Conservation (phyloP, 1,284 basidiomycete species). For the Xerocomus amazonicus region DNA sequence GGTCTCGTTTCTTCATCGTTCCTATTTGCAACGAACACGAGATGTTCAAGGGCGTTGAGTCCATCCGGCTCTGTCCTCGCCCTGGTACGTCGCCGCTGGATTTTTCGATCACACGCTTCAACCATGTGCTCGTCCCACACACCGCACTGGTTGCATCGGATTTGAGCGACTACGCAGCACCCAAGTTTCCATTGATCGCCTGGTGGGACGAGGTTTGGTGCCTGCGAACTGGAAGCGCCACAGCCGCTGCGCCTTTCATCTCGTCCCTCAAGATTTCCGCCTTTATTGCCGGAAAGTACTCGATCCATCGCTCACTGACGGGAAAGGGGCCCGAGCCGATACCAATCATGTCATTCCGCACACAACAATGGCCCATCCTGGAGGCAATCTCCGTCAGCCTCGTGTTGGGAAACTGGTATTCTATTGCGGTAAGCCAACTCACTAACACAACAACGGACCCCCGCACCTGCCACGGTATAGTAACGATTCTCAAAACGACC, state of each 20-base stretch:
- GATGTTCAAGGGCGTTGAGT: slow-evolving; percentile 42
- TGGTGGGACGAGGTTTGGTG: slow-evolving; percentile 55
- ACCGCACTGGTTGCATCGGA: slow-evolving; percentile 41
- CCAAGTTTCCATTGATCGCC: slow-evolving; percentile 39
- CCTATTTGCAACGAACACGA: slow-evolving; percentile 29
- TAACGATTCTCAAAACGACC: slow-evolving; percentile 49
- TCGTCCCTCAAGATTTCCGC: slow-evolving; percentile 46
- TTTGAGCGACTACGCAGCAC: slow-evolving; percentile 40
- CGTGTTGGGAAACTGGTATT: slow-evolving; percentile 47
- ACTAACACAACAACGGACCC: slow-evolving; percentile 37
- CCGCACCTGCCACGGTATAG: slow-evolving; percentile 33
- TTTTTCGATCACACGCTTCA: slow-evolving; percentile 24
- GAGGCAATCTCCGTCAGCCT: slow-evolving; percentile 44
- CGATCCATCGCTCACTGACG: slow-evolving; percentile 44
- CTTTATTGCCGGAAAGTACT: slow-evolving; percentile 50
- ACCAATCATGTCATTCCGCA: slow-evolving; percentile 54
- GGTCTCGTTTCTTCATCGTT: slow-evolving; percentile 51
- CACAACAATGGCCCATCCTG: slow-evolving; percentile 51
- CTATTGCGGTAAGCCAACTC: slow-evolving; percentile 33
- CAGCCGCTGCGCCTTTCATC: slow-evolving; percentile 46
- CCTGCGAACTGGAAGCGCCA: slow-evolving; percentile 46
- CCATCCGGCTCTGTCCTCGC: slow-evolving; percentile 20
- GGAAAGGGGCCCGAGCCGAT: slow-evolving; percentile 36
- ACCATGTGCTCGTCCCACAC: slow-evolving; percentile 19
- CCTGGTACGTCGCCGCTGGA: slow-evolving; percentile 23